A percentile compares a stretch with the other conserved stretches of the same genome.
phyloP scores from a whole-genome alignment of 2,329 filamentous ascomycete genomes.

The Aspergillus alliaceus region DNA sequence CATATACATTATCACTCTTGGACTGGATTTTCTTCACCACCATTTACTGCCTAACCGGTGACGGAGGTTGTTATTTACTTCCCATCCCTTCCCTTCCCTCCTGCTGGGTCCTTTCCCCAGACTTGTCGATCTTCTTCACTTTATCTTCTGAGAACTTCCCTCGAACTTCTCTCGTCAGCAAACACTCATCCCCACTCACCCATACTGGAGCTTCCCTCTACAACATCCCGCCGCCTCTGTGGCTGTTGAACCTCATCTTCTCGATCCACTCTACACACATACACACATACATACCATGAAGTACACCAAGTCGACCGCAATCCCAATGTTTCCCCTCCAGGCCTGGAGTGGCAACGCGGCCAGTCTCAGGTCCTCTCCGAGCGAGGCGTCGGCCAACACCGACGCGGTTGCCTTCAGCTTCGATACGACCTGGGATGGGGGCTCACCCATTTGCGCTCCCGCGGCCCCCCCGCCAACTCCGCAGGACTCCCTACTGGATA shows the following conservation, averaged over 20 bases:
- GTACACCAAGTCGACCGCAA: constrained; percentile 3
- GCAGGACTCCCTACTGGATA: constrained; percentile 40
- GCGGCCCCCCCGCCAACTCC: constrained; percentile 42
- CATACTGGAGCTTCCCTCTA: background rate
- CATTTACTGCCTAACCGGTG: background rate
- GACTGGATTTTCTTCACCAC: constrained; percentile 6
- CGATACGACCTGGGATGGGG: constrained; percentile 20
- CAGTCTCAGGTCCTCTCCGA: constrained; percentile 22
- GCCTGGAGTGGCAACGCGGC: constrained; percentile 22
- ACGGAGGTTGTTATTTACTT: constrained; percentile 10
- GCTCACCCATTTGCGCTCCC: constrained; percentile 29
- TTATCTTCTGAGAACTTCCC: background rate
- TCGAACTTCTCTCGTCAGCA: background rate
- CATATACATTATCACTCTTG: constrained; percentile 5
- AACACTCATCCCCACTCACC: background rate
- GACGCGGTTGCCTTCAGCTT: constrained; percentile 25
- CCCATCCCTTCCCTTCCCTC: background rate
- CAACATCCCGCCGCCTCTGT: background rate
- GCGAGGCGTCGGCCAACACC: constrained; percentile 20
- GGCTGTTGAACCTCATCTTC: background rate
- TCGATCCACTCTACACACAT: background rate
- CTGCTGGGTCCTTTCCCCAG: constrained; percentile 2
- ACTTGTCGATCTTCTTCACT: background rate
- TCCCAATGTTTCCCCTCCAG: constrained; percentile 22
- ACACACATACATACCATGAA: constrained; percentile 4